These are phyloP conservation scores for Curvularia sp. DNA, from an alignment of 2,329 filamentous ascomycete species.

Conservation along the genomic window DNA sequence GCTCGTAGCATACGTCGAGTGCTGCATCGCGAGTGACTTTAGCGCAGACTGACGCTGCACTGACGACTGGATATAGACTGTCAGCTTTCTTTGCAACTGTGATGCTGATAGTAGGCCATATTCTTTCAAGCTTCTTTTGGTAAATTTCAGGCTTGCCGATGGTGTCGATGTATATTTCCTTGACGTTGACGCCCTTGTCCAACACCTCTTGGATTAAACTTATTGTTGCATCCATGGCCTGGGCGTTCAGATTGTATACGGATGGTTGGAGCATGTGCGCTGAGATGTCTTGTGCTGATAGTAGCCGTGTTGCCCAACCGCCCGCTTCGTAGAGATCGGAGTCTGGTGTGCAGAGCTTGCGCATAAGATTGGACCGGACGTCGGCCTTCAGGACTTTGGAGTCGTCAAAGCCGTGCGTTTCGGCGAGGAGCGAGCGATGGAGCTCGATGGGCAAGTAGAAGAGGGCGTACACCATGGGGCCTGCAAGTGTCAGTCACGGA, in stretches of 20 bases:
- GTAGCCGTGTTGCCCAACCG: constrained; percentile 82
- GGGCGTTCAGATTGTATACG: constrained; percentile 90
- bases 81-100: constrained; percentile 78
- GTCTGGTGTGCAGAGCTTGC: constrained; percentile 70
- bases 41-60: constrained; percentile 90
- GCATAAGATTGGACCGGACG: constrained; percentile 77
- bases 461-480: constrained; percentile 71
- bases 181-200: constrained; percentile 78
- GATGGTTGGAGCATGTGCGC: constrained; percentile 75
- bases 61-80: constrained; percentile 88
- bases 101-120: constrained; percentile 73
- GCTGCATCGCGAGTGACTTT: constrained; percentile 95
- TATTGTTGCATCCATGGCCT: constrained; percentile 92
- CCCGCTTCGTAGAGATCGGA: constrained; percentile 67
- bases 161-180: constrained; percentile 93
- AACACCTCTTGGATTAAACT: constrained; percentile 80
- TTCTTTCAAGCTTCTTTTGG: constrained; percentile 80
- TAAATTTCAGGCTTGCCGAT: constrained; percentile 84
- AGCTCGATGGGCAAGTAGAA: constrained; percentile 74
- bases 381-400: constrained; percentile 86
- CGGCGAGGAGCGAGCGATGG: constrained; percentile 75
- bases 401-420: constrained; percentile 88
- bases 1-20: constrained; percentile 76
- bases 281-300: constrained; percentile 84
- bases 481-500: constrained; percentile 52